Evolutionary conservation across 148 eudicot species (phyloP).

Genomic region (Amaranthus palmeri): DNA sequence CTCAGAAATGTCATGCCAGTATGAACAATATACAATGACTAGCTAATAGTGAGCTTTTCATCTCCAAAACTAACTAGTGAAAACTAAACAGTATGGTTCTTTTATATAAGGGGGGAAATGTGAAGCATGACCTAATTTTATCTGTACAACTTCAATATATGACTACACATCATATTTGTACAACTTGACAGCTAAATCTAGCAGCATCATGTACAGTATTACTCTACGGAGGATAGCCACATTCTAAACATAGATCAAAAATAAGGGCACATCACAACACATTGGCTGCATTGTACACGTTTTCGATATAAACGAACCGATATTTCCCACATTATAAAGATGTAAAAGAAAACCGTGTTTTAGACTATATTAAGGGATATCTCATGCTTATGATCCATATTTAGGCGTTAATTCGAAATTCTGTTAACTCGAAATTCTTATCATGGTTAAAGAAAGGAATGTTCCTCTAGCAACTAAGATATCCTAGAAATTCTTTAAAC

Average conservation of each 20-base stretch:
- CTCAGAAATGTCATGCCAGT: neutral
- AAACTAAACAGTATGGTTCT: neutral
- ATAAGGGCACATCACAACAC: no score
- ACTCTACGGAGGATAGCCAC: neutral
- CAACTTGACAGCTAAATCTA: neutral
- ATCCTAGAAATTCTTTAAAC: neutral
- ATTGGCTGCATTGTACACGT: no score
- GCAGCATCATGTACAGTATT: slow-evolving; percentile 3
- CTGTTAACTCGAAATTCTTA: no score
- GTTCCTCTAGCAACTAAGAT: slow-evolving; percentile 11
- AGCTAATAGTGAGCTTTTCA: neutral
- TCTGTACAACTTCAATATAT: neutral
- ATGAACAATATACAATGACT: neutral
- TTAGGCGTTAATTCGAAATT: no score
- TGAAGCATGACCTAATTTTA: neutral
- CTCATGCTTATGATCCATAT: no score
- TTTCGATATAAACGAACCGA: no score
- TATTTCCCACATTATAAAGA: no score
- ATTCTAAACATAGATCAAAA: neutral
- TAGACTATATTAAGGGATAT: no score
- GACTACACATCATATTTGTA: neutral
- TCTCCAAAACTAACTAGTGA: slow-evolving; percentile 1
- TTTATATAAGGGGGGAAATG: neutral
- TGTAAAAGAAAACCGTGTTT: no score
- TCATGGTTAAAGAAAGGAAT: slow-evolving; percentile 23